These are phyloP conservation scores for Fonsecaea pugnacius DNA, from an alignment of 2,329 filamentous ascomycete genomes.

Conservation along the genomic window DNA sequence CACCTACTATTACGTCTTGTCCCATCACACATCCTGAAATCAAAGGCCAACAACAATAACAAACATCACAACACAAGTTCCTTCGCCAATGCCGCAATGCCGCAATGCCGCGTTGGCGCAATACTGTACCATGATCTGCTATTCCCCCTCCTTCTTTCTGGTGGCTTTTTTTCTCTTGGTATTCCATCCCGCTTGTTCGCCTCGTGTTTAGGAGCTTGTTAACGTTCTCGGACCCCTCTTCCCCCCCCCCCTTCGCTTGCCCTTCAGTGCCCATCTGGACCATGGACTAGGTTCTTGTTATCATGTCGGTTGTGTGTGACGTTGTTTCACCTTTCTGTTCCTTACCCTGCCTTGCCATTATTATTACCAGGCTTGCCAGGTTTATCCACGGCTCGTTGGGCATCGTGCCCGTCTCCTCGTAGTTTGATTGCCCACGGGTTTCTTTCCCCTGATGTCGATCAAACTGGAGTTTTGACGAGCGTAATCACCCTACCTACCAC, in stretches of 20 bases:
- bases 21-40: conserved; percentile 3
- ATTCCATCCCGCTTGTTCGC: neutral
- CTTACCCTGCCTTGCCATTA: neutral
- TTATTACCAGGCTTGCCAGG: neutral
- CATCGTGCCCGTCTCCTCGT: neutral
- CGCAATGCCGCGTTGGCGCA: neutral
- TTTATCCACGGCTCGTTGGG: neutral
- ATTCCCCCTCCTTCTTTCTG: neutral
- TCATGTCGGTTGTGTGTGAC: neutral
- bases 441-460: conserved; percentile 19
- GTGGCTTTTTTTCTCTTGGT: neutral
- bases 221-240: neutral
- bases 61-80: neutral
- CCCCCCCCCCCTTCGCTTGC: neutral
- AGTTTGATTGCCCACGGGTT: neutral
- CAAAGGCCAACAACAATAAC: neutral
- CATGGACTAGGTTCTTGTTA: neutral
- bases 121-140: too few species aligned
- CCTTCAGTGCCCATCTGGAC: neutral
- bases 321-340: conserved; percentile 2
- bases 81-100: neutral
- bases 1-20: conserved; percentile 10
- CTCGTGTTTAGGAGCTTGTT: conserved; percentile 6
- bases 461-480: conserved; percentile 13
- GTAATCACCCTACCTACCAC: neutral